Base-by-base conservation (phyloP, 2,329 filamentous ascomycete species). In the Pseudofabraea citricarpa region DNA sequence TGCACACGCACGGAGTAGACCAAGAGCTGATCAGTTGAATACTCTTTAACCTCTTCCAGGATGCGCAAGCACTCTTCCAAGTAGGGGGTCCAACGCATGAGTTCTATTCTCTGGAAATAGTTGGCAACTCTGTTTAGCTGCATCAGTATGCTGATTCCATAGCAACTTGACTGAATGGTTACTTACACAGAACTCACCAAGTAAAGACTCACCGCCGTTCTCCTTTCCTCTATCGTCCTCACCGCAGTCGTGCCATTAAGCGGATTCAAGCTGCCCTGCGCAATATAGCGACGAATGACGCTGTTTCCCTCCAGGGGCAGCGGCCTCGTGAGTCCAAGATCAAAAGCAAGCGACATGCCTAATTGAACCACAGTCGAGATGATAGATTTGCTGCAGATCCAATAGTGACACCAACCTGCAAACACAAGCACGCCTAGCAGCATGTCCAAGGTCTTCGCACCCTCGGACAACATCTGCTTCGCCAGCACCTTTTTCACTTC, bases 391-490 rank as follows among this genome's bases (percentile, higher is more conserved):
- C 19, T 6, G 21, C n/a, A 19, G 27, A 20, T 3, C 12, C 31
- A 12, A n/a, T n/a, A 15, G 31, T 33, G 38, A 15, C 20, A 53
- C 51, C 53, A 55, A 20, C 29, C 47, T 21, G 45, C 24, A 41
- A 48, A 54, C 16, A 41, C 49, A 2, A 54, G 18, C 19, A 41
- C 15, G 6, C 45, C 46, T 3, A 52, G 41, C 3, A 55, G 39
- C 2, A 56, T 23, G 27, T 54, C 49, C 24, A 52, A 19, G 33
- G 42, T 50, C 24, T 49, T 27, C 31, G 50, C 48, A 5, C 45
- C 44, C 5, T 50, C 39, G 7, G 51, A 22, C 16, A 49, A 20
- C 5, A 55, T 29, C 24, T 47, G 32, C 15, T 54, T 41, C 2
- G 49, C 44, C 13, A 55, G 24, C 24, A 27, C 24, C 13, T 27